These are phyloP conservation scores for Lactarius akahatsu DNA, from an alignment of 768 basidiomycete species.

Conservation along the genomic window DNA sequence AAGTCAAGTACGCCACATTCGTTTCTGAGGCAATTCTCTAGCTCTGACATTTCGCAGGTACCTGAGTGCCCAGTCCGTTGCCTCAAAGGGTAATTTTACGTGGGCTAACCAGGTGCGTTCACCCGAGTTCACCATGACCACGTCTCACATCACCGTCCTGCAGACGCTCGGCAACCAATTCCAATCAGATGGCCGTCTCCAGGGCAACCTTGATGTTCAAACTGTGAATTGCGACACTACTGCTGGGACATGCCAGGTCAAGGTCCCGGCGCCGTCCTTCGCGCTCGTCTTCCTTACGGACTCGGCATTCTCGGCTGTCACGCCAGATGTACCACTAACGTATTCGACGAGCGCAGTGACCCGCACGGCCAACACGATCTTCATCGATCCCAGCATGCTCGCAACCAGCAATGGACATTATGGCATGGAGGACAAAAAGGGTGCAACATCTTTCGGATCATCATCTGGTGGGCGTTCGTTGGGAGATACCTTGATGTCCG, in stretches of 20 bases:
- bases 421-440: constrained; percentile 36
- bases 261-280: constrained; percentile 67
- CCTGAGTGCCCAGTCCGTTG: constrained; percentile 53
- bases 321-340: constrained; percentile 44
- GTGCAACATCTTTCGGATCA: constrained; percentile 36
- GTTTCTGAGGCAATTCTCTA: not conserved
- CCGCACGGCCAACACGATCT: constrained; percentile 52
- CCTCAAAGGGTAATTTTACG: constrained; percentile 62
- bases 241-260: constrained; percentile 55
- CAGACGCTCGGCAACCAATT: constrained; percentile 63
- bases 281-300: constrained; percentile 71
- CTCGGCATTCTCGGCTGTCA: constrained; percentile 39
- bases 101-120: constrained; percentile 71
- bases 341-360: constrained; percentile 55
- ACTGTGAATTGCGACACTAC: constrained; percentile 59
- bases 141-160: constrained; percentile 8
- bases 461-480: constrained; percentile 8
- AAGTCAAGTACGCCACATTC: constrained; percentile 48
- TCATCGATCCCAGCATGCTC: constrained; percentile 54
- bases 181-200: constrained; percentile 65
- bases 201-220: constrained; percentile 52
- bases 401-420: constrained; percentile 62
- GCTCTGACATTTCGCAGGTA: constrained; percentile 42
- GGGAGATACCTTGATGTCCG: not conserved
- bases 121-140: not conserved